A percentile compares a stretch with the other conserved stretches of the same genome.
Conservation (phyloP, 2,329 filamentous ascomycete species). For the Akanthomyces lecanii region DNA sequence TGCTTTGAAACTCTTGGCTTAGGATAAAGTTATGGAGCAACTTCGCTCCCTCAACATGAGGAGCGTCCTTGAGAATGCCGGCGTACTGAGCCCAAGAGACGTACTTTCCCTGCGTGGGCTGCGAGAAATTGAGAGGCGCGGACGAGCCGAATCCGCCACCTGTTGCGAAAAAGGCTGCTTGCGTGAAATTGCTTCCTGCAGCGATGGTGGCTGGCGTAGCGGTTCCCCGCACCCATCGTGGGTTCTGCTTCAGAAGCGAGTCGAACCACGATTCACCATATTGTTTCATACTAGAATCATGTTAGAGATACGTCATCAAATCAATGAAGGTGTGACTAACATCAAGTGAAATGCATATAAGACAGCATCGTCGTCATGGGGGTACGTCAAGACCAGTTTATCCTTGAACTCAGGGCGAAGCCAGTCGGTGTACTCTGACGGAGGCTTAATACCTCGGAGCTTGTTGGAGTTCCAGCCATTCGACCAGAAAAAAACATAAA, state of each 20-base stretch:
- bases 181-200: constrained; percentile 25
- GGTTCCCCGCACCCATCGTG: constrained; percentile 50
- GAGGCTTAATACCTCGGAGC: constrained; percentile 29
- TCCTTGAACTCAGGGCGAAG: constrained; percentile 48
- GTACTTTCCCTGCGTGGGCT: constrained; percentile 37
- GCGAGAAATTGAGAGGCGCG: constrained; percentile 23
- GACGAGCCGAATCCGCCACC: constrained; percentile 20
- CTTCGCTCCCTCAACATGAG: constrained; percentile 48
- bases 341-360: constrained; percentile 47
- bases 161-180: constrained; percentile 34
- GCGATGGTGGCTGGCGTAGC: constrained; percentile 38
- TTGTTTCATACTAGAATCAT: constrained; percentile 29
- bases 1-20: constrained; percentile 36
- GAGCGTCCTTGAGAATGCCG: constrained; percentile 45
- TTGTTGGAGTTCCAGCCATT: constrained; percentile 35
- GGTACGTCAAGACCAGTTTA: constrained; percentile 51
- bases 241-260: constrained; percentile 43
- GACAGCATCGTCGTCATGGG: constrained; percentile 55
- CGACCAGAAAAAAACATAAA: constrained; percentile 36
- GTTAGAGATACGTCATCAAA: background rate
- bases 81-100: constrained; percentile 46
- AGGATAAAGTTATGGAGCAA: constrained; percentile 45
- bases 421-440: constrained; percentile 40
- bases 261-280: constrained; percentile 46
- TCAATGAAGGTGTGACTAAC: constrained; percentile 26